Base-by-base conservation (phyloP, 805 yeast genomes). In the Brettanomyces sp. region DNA sequence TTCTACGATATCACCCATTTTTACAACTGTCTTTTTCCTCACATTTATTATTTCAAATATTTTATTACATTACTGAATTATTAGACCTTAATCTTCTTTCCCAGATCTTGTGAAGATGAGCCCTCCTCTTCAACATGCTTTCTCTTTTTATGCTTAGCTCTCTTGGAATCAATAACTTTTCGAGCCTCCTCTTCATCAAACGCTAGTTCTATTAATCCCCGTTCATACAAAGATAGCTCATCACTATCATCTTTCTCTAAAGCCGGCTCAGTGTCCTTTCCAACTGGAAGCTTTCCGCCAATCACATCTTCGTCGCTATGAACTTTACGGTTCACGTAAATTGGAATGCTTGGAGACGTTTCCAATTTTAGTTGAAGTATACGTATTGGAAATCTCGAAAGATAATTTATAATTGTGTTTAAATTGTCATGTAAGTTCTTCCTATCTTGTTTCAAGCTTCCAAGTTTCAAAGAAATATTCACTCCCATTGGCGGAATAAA, bases 321-420 rank as follows among this genome's bases (percentile, higher is more conserved):
- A 44, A 82, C 59, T 52, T 70, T 72, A 30, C 83, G 82, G 41
- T 83, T 70, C 58, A 81, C 77, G 65, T 71, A 93, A 49, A 93
- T 70, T 40, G 99, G 98, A 56, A 93, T 69, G 7, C 90, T 77
- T 21, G 96, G 96, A 21, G 96, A 86, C 38, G 66, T 63, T 47
- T 71, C 67, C 11, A 91, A 73, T 68, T 88, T 88, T 50, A 85
- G 61, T 57, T 75, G 77, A 33, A 82, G 67, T 36, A 76, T 76
- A 65, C 79, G 83, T 59, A 77, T 73, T 37, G 64, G 64, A 35
- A 66, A 66, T 28, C 39, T 42, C 5, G 67, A 57, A 51, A 88
- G 73, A 44, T 69, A 64, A 24, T 67, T 62, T 35, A 78, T 63
- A 12, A 86, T 77, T 38, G 75, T 72, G 25, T 71, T 66, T 41